Evolutionary conservation across 2,329 filamentous ascomycete genomes (phyloP).

Genomic region (Ceratocystis albifundus): DNA sequence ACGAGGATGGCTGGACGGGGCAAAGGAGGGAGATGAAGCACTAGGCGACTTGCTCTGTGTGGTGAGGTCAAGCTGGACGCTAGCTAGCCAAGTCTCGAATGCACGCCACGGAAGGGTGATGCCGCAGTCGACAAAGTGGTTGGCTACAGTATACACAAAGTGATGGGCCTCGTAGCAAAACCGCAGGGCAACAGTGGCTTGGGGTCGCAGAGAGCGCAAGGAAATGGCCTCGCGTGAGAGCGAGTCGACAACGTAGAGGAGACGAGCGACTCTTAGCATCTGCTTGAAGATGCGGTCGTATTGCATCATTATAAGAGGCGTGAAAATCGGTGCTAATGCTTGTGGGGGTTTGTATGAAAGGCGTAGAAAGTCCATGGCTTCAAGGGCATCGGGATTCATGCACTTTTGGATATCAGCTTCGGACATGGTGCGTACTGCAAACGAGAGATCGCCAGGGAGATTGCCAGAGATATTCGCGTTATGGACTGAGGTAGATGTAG

Average conservation of each 20-base stretch:
- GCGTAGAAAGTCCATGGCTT: conserved; percentile 86
- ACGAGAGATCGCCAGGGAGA: conserved; percentile 62
- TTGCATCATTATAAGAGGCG: conserved; percentile 55
- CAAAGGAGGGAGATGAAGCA: neutral
- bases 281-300: conserved; percentile 81
- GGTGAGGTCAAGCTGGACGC: conserved; percentile 47
- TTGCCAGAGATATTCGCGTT: conserved; percentile 29
- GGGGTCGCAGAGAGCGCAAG: conserved; percentile 29
- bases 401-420: conserved; percentile 69
- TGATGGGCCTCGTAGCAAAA: conserved; percentile 70
- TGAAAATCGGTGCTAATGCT: conserved; percentile 63
- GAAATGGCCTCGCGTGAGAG: conserved; percentile 48
- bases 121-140: conserved; percentile 71
- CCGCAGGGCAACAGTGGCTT: conserved; percentile 32
- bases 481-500: neutral
- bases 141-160: conserved; percentile 59
- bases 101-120: conserved; percentile 60
- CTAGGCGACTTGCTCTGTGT: conserved; percentile 28
- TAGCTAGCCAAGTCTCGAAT: conserved; percentile 55
- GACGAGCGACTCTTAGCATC: conserved; percentile 62
- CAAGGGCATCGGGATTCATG: conserved; percentile 68
- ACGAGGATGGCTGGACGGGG: conserved; percentile 28
- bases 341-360: conserved; percentile 70
- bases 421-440: conserved; percentile 71
- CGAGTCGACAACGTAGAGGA: conserved; percentile 62